Percentiles rank a stretch among this genome's conserved stretches.
phyloP scores from a whole-genome alignment of 345 rosid species.

The Linum tenue region DNA sequence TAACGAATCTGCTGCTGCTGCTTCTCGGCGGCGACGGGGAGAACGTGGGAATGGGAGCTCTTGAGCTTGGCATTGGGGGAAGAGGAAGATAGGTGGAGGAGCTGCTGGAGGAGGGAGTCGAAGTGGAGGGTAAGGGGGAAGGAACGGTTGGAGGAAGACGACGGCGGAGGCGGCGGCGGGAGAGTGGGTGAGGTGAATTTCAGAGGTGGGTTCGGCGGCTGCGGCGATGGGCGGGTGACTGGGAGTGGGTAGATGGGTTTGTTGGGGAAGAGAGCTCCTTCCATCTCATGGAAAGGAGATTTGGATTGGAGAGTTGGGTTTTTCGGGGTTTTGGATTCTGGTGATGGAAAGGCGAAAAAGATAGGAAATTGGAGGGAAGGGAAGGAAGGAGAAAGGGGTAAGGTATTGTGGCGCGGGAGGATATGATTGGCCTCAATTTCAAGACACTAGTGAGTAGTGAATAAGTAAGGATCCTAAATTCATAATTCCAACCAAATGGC shows the following conservation, averaged over 20 bases:
- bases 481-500: too few relatives aligned
- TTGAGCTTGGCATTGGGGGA: slow-evolving; percentile 11
- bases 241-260: slow-evolving; percentile 43
- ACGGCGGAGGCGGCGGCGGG: slow-evolving; percentile 25
- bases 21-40: slow-evolving; percentile 19
- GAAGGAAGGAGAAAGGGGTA: not conserved
- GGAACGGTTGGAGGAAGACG: slow-evolving; percentile 12
- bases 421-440: too few relatives aligned
- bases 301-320: not conserved
- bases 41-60: slow-evolving; percentile 32
- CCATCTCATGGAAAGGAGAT: slow-evolving; percentile 32
- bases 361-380: not conserved
- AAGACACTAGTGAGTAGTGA: too few relatives aligned
- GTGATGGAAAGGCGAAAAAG: not conserved
- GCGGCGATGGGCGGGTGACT: slow-evolving; percentile 20
- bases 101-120: slow-evolving; percentile 69
- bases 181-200: too few relatives aligned
- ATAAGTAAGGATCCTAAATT: too few relatives aligned
- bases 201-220: slow-evolving; percentile 13
- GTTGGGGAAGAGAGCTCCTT: slow-evolving; percentile 23
- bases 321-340: not conserved
- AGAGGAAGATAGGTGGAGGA: slow-evolving; percentile 48
- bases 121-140: slow-evolving; percentile 46
- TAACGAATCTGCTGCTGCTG: slow-evolving; percentile 15
- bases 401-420: not conserved